Evolutionary conservation across 2,329 filamentous ascomycete genomes (phyloP).

Genomic region (Diaporthe citriasiana): DNA sequence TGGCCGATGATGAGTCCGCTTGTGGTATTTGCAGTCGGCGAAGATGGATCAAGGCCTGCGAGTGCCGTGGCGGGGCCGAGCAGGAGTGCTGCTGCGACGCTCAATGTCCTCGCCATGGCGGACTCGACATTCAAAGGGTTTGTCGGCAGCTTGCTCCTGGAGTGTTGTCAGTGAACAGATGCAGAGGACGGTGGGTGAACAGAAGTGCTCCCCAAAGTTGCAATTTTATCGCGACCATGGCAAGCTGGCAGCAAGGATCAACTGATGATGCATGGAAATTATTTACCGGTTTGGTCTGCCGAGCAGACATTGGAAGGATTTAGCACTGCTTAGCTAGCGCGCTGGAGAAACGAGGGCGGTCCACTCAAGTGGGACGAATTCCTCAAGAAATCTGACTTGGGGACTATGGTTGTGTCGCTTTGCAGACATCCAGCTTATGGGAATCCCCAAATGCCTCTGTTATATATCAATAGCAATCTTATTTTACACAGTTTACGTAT

Average conservation of each 20-base stretch:
- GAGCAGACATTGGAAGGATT: constrained; percentile 23
- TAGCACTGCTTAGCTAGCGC: constrained; percentile 22
- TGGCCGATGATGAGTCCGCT: constrained; percentile 34
- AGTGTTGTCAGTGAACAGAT: background rate
- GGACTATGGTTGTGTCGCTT: background rate
- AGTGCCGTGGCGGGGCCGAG: constrained; percentile 17
- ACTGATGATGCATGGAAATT: background rate
- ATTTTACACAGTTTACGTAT: no score
- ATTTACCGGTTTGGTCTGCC: constrained; percentile 9
- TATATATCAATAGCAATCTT: no score
- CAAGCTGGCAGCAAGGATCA: background rate
- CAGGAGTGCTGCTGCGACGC: background rate
- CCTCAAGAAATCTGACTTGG: background rate
- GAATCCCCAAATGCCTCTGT: background rate
- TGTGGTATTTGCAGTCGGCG: constrained; percentile 29
- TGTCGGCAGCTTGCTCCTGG: background rate
- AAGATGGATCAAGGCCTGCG: background rate
- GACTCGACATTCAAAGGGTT: background rate
- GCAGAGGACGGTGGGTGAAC: background rate
- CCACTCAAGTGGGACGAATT: background rate
- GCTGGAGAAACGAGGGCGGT: background rate
- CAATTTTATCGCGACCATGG: constrained; percentile 10
- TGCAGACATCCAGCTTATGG: background rate
- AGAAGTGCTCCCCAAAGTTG: background rate
- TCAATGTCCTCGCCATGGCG: constrained; percentile 14